Conservation (phyloP, 805 yeast genomes). For the Schwanniomyces yamadae region DNA sequence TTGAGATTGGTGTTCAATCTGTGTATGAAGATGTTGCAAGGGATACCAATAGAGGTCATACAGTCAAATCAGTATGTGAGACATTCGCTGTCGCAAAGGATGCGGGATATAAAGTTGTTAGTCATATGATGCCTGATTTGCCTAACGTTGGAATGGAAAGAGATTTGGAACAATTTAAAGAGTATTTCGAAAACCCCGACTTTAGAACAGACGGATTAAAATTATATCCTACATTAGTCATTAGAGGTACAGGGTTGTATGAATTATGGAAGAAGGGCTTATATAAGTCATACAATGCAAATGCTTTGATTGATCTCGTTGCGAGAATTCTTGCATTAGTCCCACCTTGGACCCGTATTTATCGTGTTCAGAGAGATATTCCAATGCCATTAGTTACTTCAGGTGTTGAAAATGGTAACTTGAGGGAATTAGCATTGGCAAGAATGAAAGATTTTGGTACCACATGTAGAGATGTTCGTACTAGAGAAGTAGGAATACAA, state of each 20-base stretch:
- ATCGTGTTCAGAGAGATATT: conserved; percentile 97
- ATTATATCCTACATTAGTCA: conserved; percentile 92
- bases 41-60: conserved; percentile 97
- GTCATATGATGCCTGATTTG: conserved; percentile 99
- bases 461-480: conserved; percentile 91
- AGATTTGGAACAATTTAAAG: conserved; percentile 92
- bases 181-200: conserved; percentile 94
- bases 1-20: conserved; percentile 96
- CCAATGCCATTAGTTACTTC: conserved; percentile 98
- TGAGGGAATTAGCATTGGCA: conserved; percentile 91
- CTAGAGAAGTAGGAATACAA: conserved; percentile 97
- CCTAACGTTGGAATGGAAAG: conserved; percentile 99
- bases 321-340: conserved; percentile 94
- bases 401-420: conserved; percentile 96
- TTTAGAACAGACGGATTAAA: conserved; percentile 97
- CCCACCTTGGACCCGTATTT: conserved; percentile 99
- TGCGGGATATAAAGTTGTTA: conserved; percentile 95
- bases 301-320: conserved; percentile 88
- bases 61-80: conserved; percentile 93
- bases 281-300: conserved; percentile 92
- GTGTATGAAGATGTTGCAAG: conserved; percentile 98
- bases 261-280: conserved; percentile 97
- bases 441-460: conserved; percentile 99
- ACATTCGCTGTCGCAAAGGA: conserved; percentile 96
- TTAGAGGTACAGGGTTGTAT: conserved; percentile 94